phyloP scores from a whole-genome alignment of 2,329 filamentous ascomycete genomes.

The Parasarocladium wereldwijsianum region DNA sequence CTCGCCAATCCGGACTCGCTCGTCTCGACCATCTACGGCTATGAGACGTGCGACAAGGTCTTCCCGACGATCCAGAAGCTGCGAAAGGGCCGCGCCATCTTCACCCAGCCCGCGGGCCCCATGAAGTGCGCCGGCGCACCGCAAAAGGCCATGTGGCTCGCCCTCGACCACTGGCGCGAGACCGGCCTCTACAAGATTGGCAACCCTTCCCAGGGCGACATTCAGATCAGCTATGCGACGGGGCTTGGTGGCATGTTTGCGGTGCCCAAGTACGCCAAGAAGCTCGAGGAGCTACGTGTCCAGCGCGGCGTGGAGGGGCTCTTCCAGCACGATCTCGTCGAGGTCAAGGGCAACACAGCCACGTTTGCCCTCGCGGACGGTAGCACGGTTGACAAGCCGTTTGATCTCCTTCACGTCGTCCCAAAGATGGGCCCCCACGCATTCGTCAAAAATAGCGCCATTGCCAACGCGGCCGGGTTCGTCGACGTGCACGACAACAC shows the following conservation, averaged over 20 bases:
- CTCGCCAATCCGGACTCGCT: constrained; percentile 28
- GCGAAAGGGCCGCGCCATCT: constrained; percentile 35
- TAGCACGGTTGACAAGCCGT: constrained; percentile 27
- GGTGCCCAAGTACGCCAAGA: constrained; percentile 42
- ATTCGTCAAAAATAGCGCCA: constrained; percentile 34
- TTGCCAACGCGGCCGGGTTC: constrained; percentile 40
- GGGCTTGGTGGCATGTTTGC: constrained; percentile 42
- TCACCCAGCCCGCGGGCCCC: constrained; percentile 42
- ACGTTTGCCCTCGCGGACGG: constrained; percentile 30
- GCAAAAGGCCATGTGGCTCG: constrained; percentile 49
- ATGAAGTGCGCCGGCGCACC: constrained; percentile 48
- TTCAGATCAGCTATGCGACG: constrained; percentile 40
- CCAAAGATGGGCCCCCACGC: constrained; percentile 44
- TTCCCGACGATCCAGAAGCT: constrained; percentile 33
- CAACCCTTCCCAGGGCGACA: constrained; percentile 22
- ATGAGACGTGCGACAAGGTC: constrained; percentile 38
- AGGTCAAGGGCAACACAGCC: constrained; percentile 36
- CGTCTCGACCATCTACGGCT: constrained; percentile 43
- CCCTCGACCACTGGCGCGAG: constrained; percentile 41
- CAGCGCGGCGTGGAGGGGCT: constrained; percentile 41
- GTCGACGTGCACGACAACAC: constrained; percentile 41
- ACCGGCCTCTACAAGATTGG: constrained; percentile 31
- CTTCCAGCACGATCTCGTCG: constrained; percentile 41
- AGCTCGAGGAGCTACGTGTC: constrained; percentile 35
- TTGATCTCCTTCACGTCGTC: constrained; percentile 40